These are phyloP conservation scores for Podaxis sp. DNA, from an alignment of 768 basidiomycete species.

Conservation along the genomic window DNA sequence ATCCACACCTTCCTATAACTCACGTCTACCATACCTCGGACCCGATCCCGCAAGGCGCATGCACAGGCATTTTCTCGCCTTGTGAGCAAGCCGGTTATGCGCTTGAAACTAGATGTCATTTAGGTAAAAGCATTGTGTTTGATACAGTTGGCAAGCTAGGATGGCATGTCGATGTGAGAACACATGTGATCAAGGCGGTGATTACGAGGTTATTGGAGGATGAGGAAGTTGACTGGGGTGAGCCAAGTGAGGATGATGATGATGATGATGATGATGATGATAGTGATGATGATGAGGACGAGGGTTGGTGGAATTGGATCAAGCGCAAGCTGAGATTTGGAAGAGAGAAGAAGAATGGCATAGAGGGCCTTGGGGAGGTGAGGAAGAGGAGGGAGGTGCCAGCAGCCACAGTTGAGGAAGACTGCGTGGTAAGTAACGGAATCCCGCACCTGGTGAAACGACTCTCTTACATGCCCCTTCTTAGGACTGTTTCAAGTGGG, in stretches of 20 bases:
- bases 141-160: slow-evolving; percentile 82
- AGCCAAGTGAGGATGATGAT: slow-evolving; percentile 19
- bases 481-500: slow-evolving; percentile 81
- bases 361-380: slow-evolving; percentile 20
- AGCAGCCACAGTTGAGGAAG: slow-evolving; percentile 53
- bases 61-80: slow-evolving; percentile 70
- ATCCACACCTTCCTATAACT: slow-evolving; percentile 46
- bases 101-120: slow-evolving; percentile 83
- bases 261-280: slow-evolving; percentile 22
- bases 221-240: slow-evolving; percentile 52
- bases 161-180: slow-evolving; percentile 82
- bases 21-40: slow-evolving; percentile 93
- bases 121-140: slow-evolving; percentile 85
- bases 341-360: slow-evolving; percentile 32
- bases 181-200: slow-evolving; percentile 69
- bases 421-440: slow-evolving; percentile 52
- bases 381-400: slow-evolving; percentile 48
- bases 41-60: slow-evolving; percentile 85
- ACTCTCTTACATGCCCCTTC: not conserved
- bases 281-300: slow-evolving; percentile 28
- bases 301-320: slow-evolving; percentile 25
- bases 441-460: not conserved
- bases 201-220: slow-evolving; percentile 60
- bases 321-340: slow-evolving; percentile 8
- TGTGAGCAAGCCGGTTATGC: slow-evolving; percentile 89